phyloP scores from a whole-genome alignment of 495 filamentous ascomycete species.

The Usnea hakonensis region DNA sequence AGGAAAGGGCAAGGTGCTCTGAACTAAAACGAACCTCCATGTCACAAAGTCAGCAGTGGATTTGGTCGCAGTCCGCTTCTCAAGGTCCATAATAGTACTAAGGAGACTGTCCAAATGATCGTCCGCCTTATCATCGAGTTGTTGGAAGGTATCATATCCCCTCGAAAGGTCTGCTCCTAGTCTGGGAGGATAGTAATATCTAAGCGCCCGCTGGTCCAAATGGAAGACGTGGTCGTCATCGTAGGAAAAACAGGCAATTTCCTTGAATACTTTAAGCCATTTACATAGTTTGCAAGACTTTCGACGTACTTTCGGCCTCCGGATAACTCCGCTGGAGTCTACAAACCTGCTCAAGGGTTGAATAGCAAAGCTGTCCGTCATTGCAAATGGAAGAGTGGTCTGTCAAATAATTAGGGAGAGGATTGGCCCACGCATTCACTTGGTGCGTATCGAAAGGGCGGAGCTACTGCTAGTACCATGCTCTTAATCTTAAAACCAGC shows the following conservation, averaged over 20 bases:
- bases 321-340: slow-evolving; percentile 55
- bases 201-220: slow-evolving; percentile 67
- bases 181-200: slow-evolving; percentile 78
- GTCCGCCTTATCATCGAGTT: slow-evolving; percentile 72
- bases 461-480: no score
- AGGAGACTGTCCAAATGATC: slow-evolving; percentile 85
- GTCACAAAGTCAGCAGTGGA: slow-evolving; percentile 77
- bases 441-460: no score
- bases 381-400: not conserved
- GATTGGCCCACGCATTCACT: no score
- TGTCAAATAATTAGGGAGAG: not conserved
- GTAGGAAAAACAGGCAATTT: slow-evolving; percentile 87
- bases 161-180: slow-evolving; percentile 63
- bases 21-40: slow-evolving; percentile 49
- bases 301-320: slow-evolving; percentile 55
- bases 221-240: slow-evolving; percentile 71
- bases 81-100: slow-evolving; percentile 62
- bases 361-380: slow-evolving; percentile 13
- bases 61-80: slow-evolving; percentile 55
- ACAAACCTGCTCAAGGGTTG: slow-evolving; percentile 3
- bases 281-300: not conserved
- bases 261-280: slow-evolving; percentile 40
- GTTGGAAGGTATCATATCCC: slow-evolving; percentile 76
- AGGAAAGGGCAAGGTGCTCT: not conserved
- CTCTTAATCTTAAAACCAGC: no score